A percentile compares a stretch with the other conserved stretches of the same genome.
These are phyloP conservation scores for Uncinocarpus reesii DNA, from an alignment of 2,329 filamentous ascomycete species.

Conservation along the genomic window DNA sequence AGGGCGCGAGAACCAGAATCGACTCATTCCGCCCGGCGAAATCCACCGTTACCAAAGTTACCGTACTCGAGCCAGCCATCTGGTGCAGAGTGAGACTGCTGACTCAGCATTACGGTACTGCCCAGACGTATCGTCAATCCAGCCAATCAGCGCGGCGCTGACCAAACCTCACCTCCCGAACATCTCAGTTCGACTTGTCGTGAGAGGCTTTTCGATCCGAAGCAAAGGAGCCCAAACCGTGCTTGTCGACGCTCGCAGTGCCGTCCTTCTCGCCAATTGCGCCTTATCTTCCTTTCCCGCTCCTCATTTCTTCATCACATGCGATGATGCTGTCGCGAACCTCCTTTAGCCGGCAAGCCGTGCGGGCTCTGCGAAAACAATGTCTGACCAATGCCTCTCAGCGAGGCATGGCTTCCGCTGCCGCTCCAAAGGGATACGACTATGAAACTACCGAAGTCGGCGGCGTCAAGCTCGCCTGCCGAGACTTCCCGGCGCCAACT, in stretches of 20 bases:
- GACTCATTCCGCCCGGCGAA: no score
- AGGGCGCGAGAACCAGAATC: not conserved
- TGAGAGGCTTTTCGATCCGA: constrained; percentile 5
- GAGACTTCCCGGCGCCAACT: constrained; percentile 78
- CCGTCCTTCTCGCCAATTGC: constrained; percentile 27
- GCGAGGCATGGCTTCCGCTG: constrained; percentile 53
- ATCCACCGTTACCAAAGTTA: no score
- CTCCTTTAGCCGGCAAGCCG: constrained; percentile 53
- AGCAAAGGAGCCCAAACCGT: not conserved
- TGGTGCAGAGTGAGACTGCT: no score
- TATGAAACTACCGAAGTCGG: constrained; percentile 79
- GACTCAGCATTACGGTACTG: not conserved
- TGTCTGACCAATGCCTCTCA: constrained; percentile 49
- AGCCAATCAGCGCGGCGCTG: constrained; percentile 28
- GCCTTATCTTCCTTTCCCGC: constrained; percentile 23
- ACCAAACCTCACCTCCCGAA: constrained; percentile 8
- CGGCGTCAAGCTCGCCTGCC: constrained; percentile 85
- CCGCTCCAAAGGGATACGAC: constrained; percentile 65
- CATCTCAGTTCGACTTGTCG: constrained; percentile 5
- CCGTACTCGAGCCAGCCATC: constrained; percentile 44
- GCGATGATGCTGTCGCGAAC: constrained; percentile 58
- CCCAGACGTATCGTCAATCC: constrained; percentile 27
- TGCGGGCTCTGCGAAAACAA: constrained; percentile 51
- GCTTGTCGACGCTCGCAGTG: constrained; percentile 22
- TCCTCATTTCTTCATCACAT: constrained; percentile 44